Percentiles rank a stretch among this genome's conserved stretches.
Conservation (phyloP, 176 grass and related monocot species). For the Ampelocalamus luodianensis region DNA sequence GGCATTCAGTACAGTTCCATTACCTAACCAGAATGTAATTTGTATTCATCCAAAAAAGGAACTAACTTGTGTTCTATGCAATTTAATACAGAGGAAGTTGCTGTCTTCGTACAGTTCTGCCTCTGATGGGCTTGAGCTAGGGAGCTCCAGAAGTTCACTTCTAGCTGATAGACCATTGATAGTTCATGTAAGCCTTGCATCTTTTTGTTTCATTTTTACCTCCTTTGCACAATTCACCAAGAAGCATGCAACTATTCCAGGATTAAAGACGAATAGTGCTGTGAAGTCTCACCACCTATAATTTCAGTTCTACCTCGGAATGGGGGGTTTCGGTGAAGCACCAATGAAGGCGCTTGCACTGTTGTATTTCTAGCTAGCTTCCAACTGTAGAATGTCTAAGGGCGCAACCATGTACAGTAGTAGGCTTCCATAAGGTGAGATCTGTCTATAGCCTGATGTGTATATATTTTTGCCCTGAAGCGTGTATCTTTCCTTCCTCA, state of each 20-base stretch:
- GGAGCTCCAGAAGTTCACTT: slow-evolving; percentile 51
- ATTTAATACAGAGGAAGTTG: slow-evolving; percentile 74
- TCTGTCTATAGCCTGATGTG: slow-evolving; percentile 47
- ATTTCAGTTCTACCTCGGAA: slow-evolving; percentile 28
- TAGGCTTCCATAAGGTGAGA: slow-evolving; percentile 47
- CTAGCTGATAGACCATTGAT: slow-evolving; percentile 55
- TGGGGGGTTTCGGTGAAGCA: slow-evolving; percentile 16
- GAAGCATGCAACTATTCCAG: slow-evolving; percentile 44
- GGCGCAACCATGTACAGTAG: slow-evolving; percentile 45
- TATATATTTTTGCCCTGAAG: slow-evolving; percentile 56
- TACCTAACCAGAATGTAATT: slow-evolving; percentile 14
- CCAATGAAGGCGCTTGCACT: slow-evolving; percentile 28
- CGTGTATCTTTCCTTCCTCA: slow-evolving; percentile 13
- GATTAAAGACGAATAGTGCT: slow-evolving; percentile 52
- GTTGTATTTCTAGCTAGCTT: slow-evolving; percentile 46
- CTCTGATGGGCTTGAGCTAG: slow-evolving; percentile 51
- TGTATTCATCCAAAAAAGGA: slow-evolving; percentile 31
- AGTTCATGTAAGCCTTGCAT: slow-evolving; percentile 63
- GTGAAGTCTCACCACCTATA: slow-evolving; percentile 25
- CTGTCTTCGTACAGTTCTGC: too few relatives aligned
- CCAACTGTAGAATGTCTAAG: slow-evolving; percentile 35
- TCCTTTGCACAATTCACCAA: slow-evolving; percentile 30
- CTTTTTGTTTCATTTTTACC: neutral
- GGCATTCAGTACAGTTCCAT: neutral
- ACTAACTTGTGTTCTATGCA: slow-evolving; percentile 36